Evolutionary conservation across 116 monocot genomes (phyloP), one percentile per base, ranked within the genome.

Genomic region (Cymodocea nodosa): DNA sequence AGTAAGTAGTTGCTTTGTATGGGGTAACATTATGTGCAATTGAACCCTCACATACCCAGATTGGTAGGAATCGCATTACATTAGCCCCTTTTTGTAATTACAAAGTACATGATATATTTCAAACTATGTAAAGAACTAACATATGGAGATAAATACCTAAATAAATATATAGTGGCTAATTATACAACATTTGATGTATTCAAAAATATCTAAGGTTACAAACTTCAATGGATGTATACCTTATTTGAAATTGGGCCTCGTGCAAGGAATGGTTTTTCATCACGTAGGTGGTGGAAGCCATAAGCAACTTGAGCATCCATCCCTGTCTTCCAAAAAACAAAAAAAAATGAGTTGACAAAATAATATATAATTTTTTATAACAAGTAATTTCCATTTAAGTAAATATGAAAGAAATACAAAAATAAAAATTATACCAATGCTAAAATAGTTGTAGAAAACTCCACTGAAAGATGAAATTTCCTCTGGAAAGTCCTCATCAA

Each of bases 271-370:
- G 95, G 95, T 64, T 85, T 95, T 69, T 90, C 79, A 74, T 95
- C 72, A 54, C 95, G 83, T 49, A 95, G 76, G 48, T 87, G 87
- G 65, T 95, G 90, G 71, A 95, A 95, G 9, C 87, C 84, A 73
- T 95, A 90, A 40, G 95, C 90, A 75, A 95, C 81, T 78, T 90
- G 90, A 71, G 95, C 95, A 83, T 95, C 95, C 95, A 95, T 95
- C 70, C 95, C 95, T 95, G 66, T 69, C 72, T 48, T 37, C 19
- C 18, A 62, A 37, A 13, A 76, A 61, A 49, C 6, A 34, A 66
- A 37, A 37, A 20, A 36, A 10, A 62, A 5, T 68, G 18, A 50
- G 14, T 60, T 49, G 18, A 20, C 5, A 69, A 6, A 13, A 11
- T 12, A 52, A 58, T 58, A 12, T 24, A 19, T 3, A n/a, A 56